Evolutionary conservation across 805 yeast genomes (phyloP).

Genomic region (Ogataea zsoltii): DNA sequence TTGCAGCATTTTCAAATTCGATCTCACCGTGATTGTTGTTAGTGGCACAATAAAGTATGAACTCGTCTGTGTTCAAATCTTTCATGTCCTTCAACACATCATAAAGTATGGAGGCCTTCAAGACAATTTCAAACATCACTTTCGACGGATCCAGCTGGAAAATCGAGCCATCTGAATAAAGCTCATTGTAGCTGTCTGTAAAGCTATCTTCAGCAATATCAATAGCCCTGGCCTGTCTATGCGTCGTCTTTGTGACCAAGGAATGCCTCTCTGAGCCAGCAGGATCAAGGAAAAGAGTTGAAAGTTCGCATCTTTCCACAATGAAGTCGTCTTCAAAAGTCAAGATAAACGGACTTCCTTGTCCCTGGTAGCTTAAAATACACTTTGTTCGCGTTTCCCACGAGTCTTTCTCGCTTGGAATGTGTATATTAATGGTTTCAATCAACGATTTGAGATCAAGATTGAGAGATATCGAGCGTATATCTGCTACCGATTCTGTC

Average conservation of each 20-base stretch:
- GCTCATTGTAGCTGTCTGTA: slow-evolving; percentile 16
- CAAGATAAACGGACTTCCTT: slow-evolving; percentile 54
- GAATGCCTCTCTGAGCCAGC: not conserved
- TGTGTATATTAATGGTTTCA: slow-evolving; percentile 50
- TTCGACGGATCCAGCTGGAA: slow-evolving; percentile 41
- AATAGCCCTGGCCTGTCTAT: not conserved
- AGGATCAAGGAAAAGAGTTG: slow-evolving; percentile 40
- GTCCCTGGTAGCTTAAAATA: slow-evolving; percentile 48
- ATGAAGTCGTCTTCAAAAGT: slow-evolving; percentile 53
- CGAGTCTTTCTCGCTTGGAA: slow-evolving; percentile 27
- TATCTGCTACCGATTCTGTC: not conserved
- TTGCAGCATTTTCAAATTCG: slow-evolving; percentile 20
- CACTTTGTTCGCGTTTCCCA: slow-evolving; percentile 40
- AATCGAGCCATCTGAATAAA: slow-evolving; percentile 31
- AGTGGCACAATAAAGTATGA: slow-evolving; percentile 45
- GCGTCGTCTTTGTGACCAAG: not conserved
- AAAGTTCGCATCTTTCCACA: slow-evolving; percentile 59
- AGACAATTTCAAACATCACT: slow-evolving; percentile 50
- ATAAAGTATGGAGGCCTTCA: slow-evolving; percentile 53
- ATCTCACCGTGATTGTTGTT: no score
- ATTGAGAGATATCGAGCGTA: slow-evolving; percentile 32
- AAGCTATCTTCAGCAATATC: not conserved
- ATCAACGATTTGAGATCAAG: slow-evolving; percentile 48
- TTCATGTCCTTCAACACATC: slow-evolving; percentile 57
- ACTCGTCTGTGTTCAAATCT: slow-evolving; percentile 52